Conservation (phyloP, 208 protist species). For the Trypanosoma cruzi region DNA sequence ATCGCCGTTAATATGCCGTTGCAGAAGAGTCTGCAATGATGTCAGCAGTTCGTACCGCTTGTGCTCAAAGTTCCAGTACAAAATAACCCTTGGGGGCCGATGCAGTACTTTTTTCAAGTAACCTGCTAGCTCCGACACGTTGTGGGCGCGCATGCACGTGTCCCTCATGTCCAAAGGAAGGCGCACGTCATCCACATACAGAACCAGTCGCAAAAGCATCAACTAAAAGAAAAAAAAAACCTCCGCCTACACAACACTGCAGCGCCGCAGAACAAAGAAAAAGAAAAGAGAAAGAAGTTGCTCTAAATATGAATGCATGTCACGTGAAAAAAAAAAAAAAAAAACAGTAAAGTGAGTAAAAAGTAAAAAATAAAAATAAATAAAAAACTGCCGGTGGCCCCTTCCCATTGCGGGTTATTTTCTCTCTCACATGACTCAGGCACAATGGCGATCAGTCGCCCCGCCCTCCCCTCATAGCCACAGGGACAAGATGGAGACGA, state of each 20-base stretch:
- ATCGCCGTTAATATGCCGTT: constrained; percentile 25
- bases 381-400: constrained; percentile 4
- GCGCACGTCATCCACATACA: constrained; percentile 21
- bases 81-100: constrained; percentile 39
- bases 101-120: constrained; percentile 20
- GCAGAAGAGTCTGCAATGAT: constrained; percentile 27
- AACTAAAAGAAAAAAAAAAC: not conserved
- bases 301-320: no score
- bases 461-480: constrained; percentile 3
- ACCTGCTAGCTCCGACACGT: constrained; percentile 3
- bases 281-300: constrained; percentile 1
- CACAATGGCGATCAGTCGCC: constrained; percentile 45
- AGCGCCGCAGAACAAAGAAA: constrained; percentile 6
- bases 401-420: not conserved
- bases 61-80: constrained; percentile 54
- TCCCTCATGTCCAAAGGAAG: constrained; percentile 6
- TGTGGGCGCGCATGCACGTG: constrained; percentile 5
- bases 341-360: constrained; percentile 1
- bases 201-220: constrained; percentile 16
- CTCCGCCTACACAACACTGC: not conserved
- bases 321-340: constrained; percentile 22
- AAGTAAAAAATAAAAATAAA: constrained; percentile 6
- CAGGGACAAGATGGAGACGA: not conserved
- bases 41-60: constrained; percentile 46
- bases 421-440: constrained; percentile 91